Evolutionary conservation across 1,284 basidiomycete genomes (phyloP).

Genomic region (Fomitopsis schrenkii): DNA sequence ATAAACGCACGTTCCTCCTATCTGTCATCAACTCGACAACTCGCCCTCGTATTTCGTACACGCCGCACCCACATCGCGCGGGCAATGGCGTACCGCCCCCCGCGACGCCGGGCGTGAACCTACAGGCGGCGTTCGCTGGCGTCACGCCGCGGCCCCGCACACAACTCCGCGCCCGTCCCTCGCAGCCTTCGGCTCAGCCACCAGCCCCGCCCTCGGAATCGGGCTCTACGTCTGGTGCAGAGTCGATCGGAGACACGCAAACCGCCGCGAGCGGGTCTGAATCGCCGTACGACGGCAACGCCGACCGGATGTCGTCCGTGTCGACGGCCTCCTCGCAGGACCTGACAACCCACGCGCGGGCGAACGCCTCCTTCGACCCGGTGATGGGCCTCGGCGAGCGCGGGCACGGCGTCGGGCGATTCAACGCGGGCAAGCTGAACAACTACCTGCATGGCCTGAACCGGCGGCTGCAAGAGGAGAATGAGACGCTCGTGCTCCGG

Average conservation of each 20-base stretch:
- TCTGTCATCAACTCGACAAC: conserved; percentile 75
- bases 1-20: conserved; percentile 70
- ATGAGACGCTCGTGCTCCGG: conserved; percentile 48
- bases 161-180: conserved; percentile 32
- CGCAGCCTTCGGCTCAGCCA: conserved; percentile 59
- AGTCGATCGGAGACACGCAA: conserved; percentile 10
- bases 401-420: conserved; percentile 56
- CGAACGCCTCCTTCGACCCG: conserved; percentile 82
- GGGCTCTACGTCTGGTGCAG: conserved; percentile 24
- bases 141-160: conserved; percentile 50
- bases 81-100: conserved; percentile 12
- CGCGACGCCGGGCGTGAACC: conserved; percentile 23
- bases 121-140: conserved; percentile 54
- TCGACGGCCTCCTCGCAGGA: conserved; percentile 84
- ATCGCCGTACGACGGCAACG: conserved; percentile 21
- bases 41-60: conserved; percentile 63
- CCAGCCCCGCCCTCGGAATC: conserved; percentile 27
- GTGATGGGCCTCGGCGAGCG: conserved; percentile 64
- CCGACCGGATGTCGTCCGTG: conserved; percentile 58
- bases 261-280: background rate
- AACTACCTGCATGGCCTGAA: conserved; percentile 80
- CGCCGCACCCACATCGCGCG: conserved; percentile 53
- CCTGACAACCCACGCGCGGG: conserved; percentile 72
- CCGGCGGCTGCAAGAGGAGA: conserved; percentile 76
- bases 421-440: conserved; percentile 80